These are phyloP conservation scores for Akanthomyces dipterigenus DNA, from an alignment of 2,329 filamentous ascomycete genomes.

Conservation along the genomic window DNA sequence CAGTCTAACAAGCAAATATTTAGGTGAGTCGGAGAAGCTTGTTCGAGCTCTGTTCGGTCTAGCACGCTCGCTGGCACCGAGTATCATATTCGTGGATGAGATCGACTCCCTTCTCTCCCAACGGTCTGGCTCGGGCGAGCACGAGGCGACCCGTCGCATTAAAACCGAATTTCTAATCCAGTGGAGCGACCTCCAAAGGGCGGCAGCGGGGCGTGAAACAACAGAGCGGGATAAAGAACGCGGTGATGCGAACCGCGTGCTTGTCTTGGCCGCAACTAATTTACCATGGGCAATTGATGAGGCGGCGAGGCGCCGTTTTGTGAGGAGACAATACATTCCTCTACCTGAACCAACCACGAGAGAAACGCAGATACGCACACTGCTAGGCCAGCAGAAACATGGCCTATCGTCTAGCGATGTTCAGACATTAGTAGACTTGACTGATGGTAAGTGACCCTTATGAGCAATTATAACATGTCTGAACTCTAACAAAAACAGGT, in stretches of 20 bases:
- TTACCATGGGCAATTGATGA: slow-evolving; percentile 97
- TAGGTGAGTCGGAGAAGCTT: slow-evolving; percentile 94
- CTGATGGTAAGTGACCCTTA: slow-evolving; percentile 59
- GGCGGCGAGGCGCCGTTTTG: slow-evolving; percentile 83
- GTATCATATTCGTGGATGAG: slow-evolving; percentile 97
- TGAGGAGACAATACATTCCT: slow-evolving; percentile 91
- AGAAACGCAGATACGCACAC: slow-evolving; percentile 66
- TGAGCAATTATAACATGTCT: neutral
- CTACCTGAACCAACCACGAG: slow-evolving; percentile 80
- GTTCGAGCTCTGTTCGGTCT: slow-evolving; percentile 85
- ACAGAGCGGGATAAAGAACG: slow-evolving; percentile 58
- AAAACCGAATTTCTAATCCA: slow-evolving; percentile 98
- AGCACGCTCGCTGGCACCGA: slow-evolving; percentile 83
- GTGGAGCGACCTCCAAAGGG: slow-evolving; percentile 90
- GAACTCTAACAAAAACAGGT: slow-evolving; percentile 44
- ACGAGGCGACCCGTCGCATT: slow-evolving; percentile 87
- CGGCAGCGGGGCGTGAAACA: slow-evolving; percentile 77
- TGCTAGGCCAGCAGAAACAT: slow-evolving; percentile 85
- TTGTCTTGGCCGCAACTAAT: slow-evolving; percentile 93
- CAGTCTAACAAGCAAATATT: slow-evolving; percentile 89
- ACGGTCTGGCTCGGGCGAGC: slow-evolving; percentile 74
- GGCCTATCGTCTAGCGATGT: slow-evolving; percentile 67
- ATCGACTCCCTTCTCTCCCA: slow-evolving; percentile 91
- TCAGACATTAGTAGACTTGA: slow-evolving; percentile 64
- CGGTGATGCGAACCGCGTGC: slow-evolving; percentile 79